A percentile compares a stretch with the other conserved stretches of the same genome.
Evolutionary conservation across 192 early-diverging fungal species (phyloP).

Genomic region (Dimargaris cristalligena): DNA sequence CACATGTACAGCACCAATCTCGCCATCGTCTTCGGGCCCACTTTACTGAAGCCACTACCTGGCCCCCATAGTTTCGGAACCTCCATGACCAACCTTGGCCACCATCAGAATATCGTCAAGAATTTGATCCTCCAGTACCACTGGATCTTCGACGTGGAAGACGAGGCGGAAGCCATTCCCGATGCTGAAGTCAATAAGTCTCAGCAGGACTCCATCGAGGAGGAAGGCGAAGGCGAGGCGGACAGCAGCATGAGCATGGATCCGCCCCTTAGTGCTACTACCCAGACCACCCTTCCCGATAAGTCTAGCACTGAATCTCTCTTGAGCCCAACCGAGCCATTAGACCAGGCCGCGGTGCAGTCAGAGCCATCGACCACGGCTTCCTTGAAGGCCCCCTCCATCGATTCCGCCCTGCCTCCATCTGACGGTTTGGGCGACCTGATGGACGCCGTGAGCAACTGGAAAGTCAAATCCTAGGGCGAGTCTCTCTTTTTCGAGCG

Average conservation of each 20-base stretch:
- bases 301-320: no score
- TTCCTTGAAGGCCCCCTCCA: no score
- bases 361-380: no score
- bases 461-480: no score
- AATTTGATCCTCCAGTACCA: conserved; percentile 61
- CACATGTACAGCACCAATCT: conserved; percentile 84
- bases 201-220: not conserved
- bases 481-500: no score
- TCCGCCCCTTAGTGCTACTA: no score
- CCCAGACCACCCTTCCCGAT: no score
- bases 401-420: not conserved
- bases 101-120: conserved; percentile 53
- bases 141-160: conserved; percentile 56
- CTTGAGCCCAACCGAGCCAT: no score
- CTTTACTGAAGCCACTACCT: conserved; percentile 50
- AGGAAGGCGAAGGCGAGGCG: no score
- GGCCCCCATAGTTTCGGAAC: conserved; percentile 39
- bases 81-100: conserved; percentile 56
- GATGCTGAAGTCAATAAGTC: not conserved
- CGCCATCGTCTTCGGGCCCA: conserved; percentile 92
- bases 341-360: no score
- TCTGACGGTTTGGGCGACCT: not conserved
- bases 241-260: no score
- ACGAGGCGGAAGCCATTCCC: conserved; percentile 19
- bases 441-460: not conserved